phyloP scores from a whole-genome alignment of 2,329 filamentous ascomycete genomes.

The Trichoderma sp. region DNA sequence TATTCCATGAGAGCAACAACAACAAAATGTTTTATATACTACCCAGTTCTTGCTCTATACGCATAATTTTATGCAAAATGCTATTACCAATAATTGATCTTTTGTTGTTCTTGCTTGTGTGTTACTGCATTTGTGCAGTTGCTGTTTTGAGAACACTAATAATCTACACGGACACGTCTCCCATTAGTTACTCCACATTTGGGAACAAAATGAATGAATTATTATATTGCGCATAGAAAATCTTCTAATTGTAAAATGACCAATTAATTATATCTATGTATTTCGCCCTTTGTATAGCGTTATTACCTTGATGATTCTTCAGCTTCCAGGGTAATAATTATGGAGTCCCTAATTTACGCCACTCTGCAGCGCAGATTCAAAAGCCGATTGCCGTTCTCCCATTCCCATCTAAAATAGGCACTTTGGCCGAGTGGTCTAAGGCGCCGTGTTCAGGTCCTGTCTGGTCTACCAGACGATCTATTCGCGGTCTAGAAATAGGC shows the following conservation, averaged over 20 bases:
- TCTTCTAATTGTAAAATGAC: neutral
- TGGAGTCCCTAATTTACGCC: neutral
- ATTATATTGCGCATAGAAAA: neutral
- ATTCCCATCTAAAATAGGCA: slow-evolving; percentile 27
- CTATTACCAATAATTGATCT: neutral
- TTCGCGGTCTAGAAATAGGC: slow-evolving; percentile 36
- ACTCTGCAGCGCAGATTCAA: neutral
- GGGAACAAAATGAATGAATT: neutral
- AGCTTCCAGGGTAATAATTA: neutral
- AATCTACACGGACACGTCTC: neutral
- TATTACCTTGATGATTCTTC: neutral
- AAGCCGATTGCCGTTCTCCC: neutral
- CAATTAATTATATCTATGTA: neutral
- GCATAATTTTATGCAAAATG: neutral
- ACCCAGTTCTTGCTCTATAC: no score
- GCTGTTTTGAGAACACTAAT: neutral
- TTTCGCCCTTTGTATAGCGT: no score
- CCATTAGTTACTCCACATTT: neutral
- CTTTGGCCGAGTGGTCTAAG: slow-evolving; percentile 35
- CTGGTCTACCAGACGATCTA: neutral
- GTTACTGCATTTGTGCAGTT: neutral
- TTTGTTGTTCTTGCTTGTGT: neutral
- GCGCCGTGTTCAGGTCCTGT: slow-evolving; percentile 30
- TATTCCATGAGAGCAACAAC: neutral
- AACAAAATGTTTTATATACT: no score